phyloP scores from a whole-genome alignment of 805 yeast species.

The Myxozyma melibiosi region DNA sequence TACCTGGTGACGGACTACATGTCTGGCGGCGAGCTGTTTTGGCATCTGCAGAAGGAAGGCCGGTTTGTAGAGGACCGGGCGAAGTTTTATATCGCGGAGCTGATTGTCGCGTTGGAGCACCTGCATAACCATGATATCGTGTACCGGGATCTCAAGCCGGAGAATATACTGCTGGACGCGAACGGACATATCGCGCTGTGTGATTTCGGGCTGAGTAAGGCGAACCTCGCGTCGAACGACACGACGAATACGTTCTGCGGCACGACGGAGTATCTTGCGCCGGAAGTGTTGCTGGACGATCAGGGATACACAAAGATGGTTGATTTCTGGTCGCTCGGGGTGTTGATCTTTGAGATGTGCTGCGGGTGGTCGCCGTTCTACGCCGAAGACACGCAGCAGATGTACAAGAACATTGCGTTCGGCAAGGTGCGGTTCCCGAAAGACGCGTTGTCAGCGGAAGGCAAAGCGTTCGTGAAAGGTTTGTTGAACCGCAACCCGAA shows the following conservation, averaged over 20 bases:
- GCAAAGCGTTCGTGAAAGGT: constrained; percentile 94
- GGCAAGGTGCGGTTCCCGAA: constrained; percentile 98
- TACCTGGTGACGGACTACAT: constrained; percentile 95
- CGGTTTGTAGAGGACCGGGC: constrained; percentile 92
- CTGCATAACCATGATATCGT: constrained; percentile 94
- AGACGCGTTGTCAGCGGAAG: constrained; percentile 90
- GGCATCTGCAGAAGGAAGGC: constrained; percentile 97
- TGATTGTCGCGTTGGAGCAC: constrained; percentile 89
- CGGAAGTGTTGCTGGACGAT: constrained; percentile 93
- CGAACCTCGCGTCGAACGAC: constrained; percentile 76
- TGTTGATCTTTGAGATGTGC: constrained; percentile 96
- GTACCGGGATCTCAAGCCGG: constrained; percentile 96
- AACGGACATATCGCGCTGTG: constrained; percentile 97
- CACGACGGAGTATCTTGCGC: constrained; percentile 96
- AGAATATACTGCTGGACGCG: constrained; percentile 91
- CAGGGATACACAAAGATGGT: constrained; percentile 98
- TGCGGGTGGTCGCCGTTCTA: constrained; percentile 99
- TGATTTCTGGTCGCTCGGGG: constrained; percentile 98
- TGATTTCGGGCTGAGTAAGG: constrained; percentile 95
- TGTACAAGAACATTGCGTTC: constrained; percentile 98
- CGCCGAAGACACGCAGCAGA: constrained; percentile 96
- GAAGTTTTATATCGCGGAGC: constrained; percentile 94
- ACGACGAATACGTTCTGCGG: constrained; percentile 98
- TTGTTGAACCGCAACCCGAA: constrained; percentile 91
- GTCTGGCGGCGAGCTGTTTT: constrained; percentile 97